Evolutionary conservation across 2,329 filamentous ascomycete genomes (phyloP).

Genomic region (Seiridium unicorne): DNA sequence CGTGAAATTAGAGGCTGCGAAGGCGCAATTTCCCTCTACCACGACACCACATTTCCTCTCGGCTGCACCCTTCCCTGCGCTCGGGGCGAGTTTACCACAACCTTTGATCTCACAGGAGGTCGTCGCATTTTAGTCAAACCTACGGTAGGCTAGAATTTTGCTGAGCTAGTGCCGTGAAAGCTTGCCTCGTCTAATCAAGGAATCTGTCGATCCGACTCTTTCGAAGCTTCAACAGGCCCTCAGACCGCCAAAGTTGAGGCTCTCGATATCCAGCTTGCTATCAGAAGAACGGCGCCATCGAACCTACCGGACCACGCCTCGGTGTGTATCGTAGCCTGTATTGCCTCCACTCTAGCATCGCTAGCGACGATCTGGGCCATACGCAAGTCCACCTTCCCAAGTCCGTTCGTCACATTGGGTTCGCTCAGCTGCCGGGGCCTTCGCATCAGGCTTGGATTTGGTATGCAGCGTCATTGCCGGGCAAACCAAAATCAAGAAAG

Average conservation of each 20-base stretch:
- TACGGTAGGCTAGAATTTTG: background rate
- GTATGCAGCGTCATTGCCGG: background rate
- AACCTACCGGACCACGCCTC: background rate
- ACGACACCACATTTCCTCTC: background rate
- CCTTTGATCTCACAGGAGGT: background rate
- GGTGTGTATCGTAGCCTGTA: background rate
- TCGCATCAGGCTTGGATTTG: too few relatives aligned
- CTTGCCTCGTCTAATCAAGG: background rate
- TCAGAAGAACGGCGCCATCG: background rate
- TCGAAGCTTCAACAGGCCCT: background rate
- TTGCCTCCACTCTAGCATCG: background rate
- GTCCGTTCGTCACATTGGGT: background rate
- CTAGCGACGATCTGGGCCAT: slow-evolving; percentile 1
- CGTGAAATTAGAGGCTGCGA: slow-evolving; percentile 1
- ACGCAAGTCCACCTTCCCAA: background rate
- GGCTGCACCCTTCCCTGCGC: background rate
- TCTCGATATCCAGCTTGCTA: background rate
- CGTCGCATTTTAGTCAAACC: background rate
- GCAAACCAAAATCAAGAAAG: background rate
- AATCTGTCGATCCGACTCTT: background rate
- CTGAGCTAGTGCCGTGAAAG: background rate
- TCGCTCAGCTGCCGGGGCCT: too few relatives aligned
- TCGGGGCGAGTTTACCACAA: background rate
- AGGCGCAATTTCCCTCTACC: slow-evolving; percentile 2
- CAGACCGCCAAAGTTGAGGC: background rate